Conservation (phyloP, 805 yeast species). For the Ascoidea rubescens region DNA sequence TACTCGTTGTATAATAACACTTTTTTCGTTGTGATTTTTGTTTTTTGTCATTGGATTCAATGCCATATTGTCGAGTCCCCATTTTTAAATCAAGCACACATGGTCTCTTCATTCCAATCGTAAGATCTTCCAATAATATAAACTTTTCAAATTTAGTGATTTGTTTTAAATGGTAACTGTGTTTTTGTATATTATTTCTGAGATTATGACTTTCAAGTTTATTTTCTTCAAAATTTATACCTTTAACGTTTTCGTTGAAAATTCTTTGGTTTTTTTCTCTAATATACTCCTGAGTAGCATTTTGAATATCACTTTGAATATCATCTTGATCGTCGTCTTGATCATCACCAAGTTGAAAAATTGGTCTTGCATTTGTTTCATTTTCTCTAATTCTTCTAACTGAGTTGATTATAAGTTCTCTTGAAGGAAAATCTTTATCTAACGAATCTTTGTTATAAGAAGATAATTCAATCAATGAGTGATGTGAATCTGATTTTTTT, state of each 20-base stretch:
- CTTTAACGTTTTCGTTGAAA: neutral
- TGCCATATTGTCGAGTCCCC: slow-evolving; percentile 98
- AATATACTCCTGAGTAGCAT: neutral
- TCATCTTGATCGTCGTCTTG: slow-evolving; percentile 1
- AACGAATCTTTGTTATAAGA: slow-evolving; percentile 1
- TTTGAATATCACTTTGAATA: neutral
- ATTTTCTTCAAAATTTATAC: slow-evolving; percentile 23
- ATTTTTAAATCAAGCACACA: slow-evolving; percentile 90
- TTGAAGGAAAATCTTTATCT: slow-evolving; percentile 4
- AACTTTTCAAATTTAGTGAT: slow-evolving; percentile 62
- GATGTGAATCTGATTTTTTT: slow-evolving; percentile 1
- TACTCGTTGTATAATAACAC: slow-evolving; percentile 70
- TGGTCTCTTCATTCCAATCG: slow-evolving; percentile 69
- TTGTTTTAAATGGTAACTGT: slow-evolving; percentile 17
- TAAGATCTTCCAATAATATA: slow-evolving; percentile 79
- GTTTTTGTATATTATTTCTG: slow-evolving; percentile 1
- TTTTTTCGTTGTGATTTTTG: slow-evolving; percentile 68
- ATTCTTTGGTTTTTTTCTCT: no score
- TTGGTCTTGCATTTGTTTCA: neutral
- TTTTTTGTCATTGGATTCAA: slow-evolving; percentile 69
- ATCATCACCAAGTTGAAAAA: slow-evolving; percentile 3
- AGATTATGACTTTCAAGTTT: slow-evolving; percentile 10
- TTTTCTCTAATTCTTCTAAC: slow-evolving; percentile 2
- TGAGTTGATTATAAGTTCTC: slow-evolving; percentile 9
- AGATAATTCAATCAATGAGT: slow-evolving; percentile 15